These are phyloP conservation scores for Arabidopsis lyrata DNA, from an alignment of 441 rosid species.

Conservation along the genomic window DNA sequence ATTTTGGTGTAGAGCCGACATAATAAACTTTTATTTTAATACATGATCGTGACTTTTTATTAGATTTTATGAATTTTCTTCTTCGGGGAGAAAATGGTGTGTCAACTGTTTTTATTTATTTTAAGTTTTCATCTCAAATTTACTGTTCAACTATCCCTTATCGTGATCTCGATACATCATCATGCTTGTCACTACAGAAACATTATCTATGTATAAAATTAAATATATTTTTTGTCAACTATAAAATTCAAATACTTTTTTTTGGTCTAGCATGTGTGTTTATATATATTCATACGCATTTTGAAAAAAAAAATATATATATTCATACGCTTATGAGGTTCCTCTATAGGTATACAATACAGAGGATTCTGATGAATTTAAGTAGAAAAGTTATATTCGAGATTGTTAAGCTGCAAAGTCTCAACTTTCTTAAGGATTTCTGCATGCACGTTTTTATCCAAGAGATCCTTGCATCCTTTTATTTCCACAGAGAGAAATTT, in stretches of 20 bases:
- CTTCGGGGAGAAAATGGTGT: slow-evolving; percentile 38
- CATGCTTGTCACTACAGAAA: slow-evolving; percentile 44
- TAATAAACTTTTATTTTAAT: slow-evolving; percentile 24
- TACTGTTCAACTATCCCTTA: slow-evolving; percentile 35
- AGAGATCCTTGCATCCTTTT: slow-evolving; percentile 12
- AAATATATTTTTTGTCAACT: too few species aligned
- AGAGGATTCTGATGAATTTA: slow-evolving; percentile 6
- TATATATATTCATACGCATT: too few species aligned
- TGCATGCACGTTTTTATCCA: background rate
- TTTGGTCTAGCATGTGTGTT: slow-evolving; percentile 1
- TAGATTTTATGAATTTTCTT: slow-evolving; percentile 27
- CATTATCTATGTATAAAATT: slow-evolving; percentile 20
- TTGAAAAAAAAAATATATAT: too few species aligned
- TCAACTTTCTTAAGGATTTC: background rate
- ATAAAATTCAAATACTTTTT: background rate
- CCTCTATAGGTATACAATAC: background rate
- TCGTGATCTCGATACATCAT: slow-evolving; percentile 36
- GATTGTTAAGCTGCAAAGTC: slow-evolving; percentile 7
- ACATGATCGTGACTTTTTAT: slow-evolving; percentile 28
- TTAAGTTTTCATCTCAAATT: slow-evolving; percentile 26
- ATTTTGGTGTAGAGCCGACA: slow-evolving; percentile 32
- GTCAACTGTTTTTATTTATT: slow-evolving; percentile 42
- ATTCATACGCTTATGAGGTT: slow-evolving; percentile 2
- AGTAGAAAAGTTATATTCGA: slow-evolving; percentile 13
- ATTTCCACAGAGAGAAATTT: too few species aligned